Conservation (phyloP, 192 early-diverging fungal genomes). For the Gamsiella multidivaricata region DNA sequence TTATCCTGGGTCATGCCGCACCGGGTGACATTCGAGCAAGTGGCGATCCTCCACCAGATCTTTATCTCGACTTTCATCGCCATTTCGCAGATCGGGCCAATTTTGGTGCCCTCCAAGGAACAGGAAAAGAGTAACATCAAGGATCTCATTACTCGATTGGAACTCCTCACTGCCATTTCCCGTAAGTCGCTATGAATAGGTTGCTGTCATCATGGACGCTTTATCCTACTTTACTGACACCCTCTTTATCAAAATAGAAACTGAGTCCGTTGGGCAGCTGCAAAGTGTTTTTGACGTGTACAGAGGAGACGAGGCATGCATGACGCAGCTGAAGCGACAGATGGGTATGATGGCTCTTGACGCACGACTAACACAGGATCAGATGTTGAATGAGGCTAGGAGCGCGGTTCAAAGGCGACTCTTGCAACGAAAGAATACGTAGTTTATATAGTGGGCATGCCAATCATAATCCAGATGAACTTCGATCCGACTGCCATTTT, state of each 20-base stretch:
- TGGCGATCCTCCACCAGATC: slow-evolving; percentile 56
- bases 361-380: slow-evolving; percentile 36
- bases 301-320: slow-evolving; percentile 37
- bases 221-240: too few relatives aligned
- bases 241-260: not conserved
- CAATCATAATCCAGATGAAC: too few relatives aligned
- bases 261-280: slow-evolving; percentile 47
- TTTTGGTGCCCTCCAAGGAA: slow-evolving; percentile 54
- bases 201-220: too few relatives aligned
- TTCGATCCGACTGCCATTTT: too few relatives aligned
- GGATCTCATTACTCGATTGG: slow-evolving; percentile 32
- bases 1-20: slow-evolving; percentile 44
- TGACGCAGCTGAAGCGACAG: slow-evolving; percentile 48
- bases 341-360: slow-evolving; percentile 58
- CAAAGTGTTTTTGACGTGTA: slow-evolving; percentile 55
- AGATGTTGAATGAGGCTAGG: slow-evolving; percentile 39
- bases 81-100: slow-evolving; percentile 59
- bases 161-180: slow-evolving; percentile 52
- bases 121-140: slow-evolving; percentile 37
- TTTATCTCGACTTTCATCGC: slow-evolving; percentile 60
- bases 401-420: slow-evolving; percentile 26
- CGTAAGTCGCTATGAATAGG: slow-evolving; percentile 29
- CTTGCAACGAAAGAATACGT: slow-evolving; percentile 24
- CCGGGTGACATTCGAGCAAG: slow-evolving; percentile 55
- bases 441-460: not conserved